Conservation (phyloP, 2,329 filamentous ascomycete genomes). For the Aspergillus sp. region DNA sequence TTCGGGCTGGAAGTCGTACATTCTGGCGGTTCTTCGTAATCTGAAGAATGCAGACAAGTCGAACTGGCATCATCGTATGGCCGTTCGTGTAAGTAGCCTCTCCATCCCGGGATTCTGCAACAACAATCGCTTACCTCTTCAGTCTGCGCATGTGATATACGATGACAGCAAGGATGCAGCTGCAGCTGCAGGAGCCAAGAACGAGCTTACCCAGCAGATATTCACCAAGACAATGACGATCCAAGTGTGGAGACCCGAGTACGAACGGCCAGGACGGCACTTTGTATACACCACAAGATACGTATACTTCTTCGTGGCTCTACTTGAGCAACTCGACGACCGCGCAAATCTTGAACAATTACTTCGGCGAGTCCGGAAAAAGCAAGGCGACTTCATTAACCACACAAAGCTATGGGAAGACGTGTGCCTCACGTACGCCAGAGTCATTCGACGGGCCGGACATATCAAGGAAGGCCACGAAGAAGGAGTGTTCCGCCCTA, state of each 20-base stretch:
- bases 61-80: constrained; percentile 93
- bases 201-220: constrained; percentile 77
- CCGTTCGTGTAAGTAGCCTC: constrained; percentile 62
- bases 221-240: constrained; percentile 94
- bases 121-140: constrained; percentile 33
- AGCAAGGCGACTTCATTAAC: constrained; percentile 70
- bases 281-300: constrained; percentile 91
- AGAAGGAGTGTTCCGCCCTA: constrained; percentile 62
- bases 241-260: constrained; percentile 92
- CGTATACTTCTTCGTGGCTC: constrained; percentile 73
- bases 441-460: constrained; percentile 57
- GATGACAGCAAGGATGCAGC: constrained; percentile 53
- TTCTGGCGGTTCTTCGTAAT: constrained; percentile 58
- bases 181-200: constrained; percentile 63
- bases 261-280: constrained; percentile 78
- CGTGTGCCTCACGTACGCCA: constrained; percentile 58
- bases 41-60: constrained; percentile 76
- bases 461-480: constrained; percentile 61
- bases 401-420: constrained; percentile 64
- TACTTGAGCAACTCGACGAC: constrained; percentile 74
- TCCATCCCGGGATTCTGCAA: background rate
- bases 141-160: constrained; percentile 61
- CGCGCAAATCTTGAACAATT: constrained; percentile 73
- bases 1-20: constrained; percentile 60
- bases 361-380: constrained; percentile 75